Evolutionary conservation across 805 yeast genomes (phyloP).

Genomic region (Dipodascopsis tothii): DNA sequence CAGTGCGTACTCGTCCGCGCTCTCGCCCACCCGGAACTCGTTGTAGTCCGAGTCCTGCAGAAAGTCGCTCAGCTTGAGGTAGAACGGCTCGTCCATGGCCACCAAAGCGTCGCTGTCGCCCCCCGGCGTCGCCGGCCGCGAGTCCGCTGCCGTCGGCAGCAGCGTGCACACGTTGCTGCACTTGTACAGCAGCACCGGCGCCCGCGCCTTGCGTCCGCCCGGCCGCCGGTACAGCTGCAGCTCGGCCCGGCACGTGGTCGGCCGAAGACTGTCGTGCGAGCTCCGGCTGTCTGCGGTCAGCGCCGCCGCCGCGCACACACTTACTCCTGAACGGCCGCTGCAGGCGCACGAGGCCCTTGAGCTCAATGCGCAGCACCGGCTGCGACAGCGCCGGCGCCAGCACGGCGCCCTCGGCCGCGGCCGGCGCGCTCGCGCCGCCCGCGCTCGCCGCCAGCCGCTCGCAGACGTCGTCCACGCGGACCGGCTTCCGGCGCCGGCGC

Average conservation of each 20-base stretch:
- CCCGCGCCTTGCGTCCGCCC: slow-evolving; percentile 1
- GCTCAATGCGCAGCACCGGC: slow-evolving; percentile 18
- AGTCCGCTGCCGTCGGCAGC: slow-evolving; percentile 1
- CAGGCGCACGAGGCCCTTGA: slow-evolving; percentile 9
- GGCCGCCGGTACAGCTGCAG: slow-evolving; percentile 5
- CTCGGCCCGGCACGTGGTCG: slow-evolving; percentile 13
- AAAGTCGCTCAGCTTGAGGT: slow-evolving; percentile 9
- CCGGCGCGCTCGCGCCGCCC: neutral
- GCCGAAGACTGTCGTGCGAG: slow-evolving; percentile 2
- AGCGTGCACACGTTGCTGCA: slow-evolving; percentile 15
- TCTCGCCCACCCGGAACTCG: too few species aligned
- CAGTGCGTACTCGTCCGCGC: too few species aligned
- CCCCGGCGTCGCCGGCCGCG: too few species aligned
- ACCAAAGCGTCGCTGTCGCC: neutral
- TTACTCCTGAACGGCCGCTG: slow-evolving; percentile 11
- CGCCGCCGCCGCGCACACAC: neutral
- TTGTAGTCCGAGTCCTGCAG: neutral
- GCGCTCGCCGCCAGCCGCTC: slow-evolving; percentile 5
- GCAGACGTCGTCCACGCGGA: slow-evolving; percentile 10
- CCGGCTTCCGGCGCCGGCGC: slow-evolving; percentile 2
- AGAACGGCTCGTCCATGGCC: slow-evolving; percentile 19
- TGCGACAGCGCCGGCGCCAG: slow-evolving; percentile 2
- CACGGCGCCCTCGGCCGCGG: too few species aligned
- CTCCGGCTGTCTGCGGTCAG: neutral
- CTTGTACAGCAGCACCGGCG: slow-evolving; percentile 7